Evolutionary conservation across 768 basidiomycete genomes (phyloP).

Genomic region (Trametes villosa): DNA sequence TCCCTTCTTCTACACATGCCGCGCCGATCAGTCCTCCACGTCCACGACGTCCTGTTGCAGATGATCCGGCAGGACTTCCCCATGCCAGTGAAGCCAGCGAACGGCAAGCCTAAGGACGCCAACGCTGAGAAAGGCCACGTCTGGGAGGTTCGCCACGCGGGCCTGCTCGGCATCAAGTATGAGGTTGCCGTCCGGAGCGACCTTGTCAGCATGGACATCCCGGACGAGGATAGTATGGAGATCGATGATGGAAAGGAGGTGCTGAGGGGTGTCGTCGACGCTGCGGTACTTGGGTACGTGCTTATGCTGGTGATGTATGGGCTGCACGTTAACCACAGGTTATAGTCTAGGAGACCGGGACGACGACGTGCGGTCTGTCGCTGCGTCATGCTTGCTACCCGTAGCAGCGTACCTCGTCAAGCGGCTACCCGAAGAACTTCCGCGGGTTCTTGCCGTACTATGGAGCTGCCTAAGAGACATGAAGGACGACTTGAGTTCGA

Average conservation of each 20-base stretch:
- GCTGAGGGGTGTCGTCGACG: slow-evolving; percentile 83
- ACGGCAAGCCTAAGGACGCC: slow-evolving; percentile 27
- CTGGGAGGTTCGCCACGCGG: slow-evolving; percentile 99
- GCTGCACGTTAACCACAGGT: slow-evolving; percentile 1
- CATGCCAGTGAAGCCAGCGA: slow-evolving; percentile 41
- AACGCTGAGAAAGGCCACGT: slow-evolving; percentile 60
- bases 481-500: slow-evolving; percentile 96
- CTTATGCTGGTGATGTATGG: neutral
- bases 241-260: slow-evolving; percentile 56
- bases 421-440: slow-evolving; percentile 71
- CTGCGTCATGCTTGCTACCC: slow-evolving; percentile 89
- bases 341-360: slow-evolving; percentile 86
- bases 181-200: slow-evolving; percentile 94
- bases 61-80: slow-evolving; percentile 93
- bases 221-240: slow-evolving; percentile 20
- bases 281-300: slow-evolving; percentile 86
- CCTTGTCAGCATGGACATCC: slow-evolving; percentile 57
- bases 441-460: slow-evolving; percentile 77
- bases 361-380: slow-evolving; percentile 95
- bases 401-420: slow-evolving; percentile 83
- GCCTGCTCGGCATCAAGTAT: slow-evolving; percentile 95
- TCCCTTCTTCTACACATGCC: slow-evolving; percentile 90
- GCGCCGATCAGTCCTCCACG: slow-evolving; percentile 72
- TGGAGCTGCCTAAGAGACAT: slow-evolving; percentile 92
- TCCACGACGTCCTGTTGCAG: slow-evolving; percentile 81